phyloP scores from a whole-genome alignment of 352 stramenopile genomes.

The Phytophthora sojae region DNA sequence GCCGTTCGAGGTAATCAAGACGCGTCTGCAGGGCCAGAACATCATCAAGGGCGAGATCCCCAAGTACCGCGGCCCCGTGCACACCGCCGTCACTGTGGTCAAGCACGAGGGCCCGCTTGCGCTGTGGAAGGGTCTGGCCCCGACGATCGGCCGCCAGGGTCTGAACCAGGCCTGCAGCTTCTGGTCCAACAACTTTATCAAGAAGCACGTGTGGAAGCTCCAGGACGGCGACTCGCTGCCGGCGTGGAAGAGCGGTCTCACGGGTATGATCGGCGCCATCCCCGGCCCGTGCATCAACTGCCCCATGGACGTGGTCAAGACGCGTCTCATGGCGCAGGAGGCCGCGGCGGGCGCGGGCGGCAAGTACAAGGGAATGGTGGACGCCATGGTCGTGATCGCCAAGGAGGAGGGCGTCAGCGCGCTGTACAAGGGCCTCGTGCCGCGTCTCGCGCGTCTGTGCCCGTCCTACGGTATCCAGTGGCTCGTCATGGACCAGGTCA shows the following conservation, averaged over 20 bases:
- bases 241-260: conserved; percentile 95
- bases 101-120: conserved; percentile 94
- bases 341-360: conserved; percentile 79
- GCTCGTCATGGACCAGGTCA: conserved; percentile 89
- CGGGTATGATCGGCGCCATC: conserved; percentile 91
- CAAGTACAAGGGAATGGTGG: conserved; percentile 96
- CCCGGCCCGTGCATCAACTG: conserved; percentile 91
- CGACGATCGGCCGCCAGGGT: conserved; percentile 97
- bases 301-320: conserved; percentile 98
- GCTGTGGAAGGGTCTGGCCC: conserved; percentile 96
- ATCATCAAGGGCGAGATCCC: conserved; percentile 77
- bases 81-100: conserved; percentile 93
- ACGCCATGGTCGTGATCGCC: conserved; percentile 92
- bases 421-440: conserved; percentile 98
- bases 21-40: conserved; percentile 95
- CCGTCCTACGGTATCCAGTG: conserved; percentile 90
- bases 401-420: conserved; percentile 95
- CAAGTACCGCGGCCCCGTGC: conserved; percentile 91
- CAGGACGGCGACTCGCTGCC: conserved; percentile 90
- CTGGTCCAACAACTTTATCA: conserved; percentile 96
- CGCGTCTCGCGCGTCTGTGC: conserved; percentile 92
- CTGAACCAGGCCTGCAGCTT: conserved; percentile 99
- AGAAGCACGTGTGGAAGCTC: conserved; percentile 87
- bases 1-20: conserved; percentile 99
- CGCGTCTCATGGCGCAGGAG: conserved; percentile 93